Evolutionary conservation across 306 rosid genomes (phyloP).

Genomic region (Citrullus mucosospermus): DNA sequence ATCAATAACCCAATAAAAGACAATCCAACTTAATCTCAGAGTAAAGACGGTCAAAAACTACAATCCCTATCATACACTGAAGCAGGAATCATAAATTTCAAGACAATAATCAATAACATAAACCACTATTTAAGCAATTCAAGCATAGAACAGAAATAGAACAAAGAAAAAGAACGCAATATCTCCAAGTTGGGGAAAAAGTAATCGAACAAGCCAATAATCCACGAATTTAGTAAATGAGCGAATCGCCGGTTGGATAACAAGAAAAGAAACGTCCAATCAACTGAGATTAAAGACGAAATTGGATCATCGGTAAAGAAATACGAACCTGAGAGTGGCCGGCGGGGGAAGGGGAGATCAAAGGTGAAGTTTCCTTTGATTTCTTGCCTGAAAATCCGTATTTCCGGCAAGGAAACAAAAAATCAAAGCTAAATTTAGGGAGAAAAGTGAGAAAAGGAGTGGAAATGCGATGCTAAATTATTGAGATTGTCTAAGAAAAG

Average conservation of each 20-base stretch:
- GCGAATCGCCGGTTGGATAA: neutral
- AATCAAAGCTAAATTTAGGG: neutral
- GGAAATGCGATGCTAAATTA: neutral
- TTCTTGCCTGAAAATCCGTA: neutral
- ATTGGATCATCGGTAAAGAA: neutral
- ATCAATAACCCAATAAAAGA: neutral
- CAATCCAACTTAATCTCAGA: neutral
- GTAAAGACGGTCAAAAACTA: neutral
- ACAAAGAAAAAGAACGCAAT: neutral
- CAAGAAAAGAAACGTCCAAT: neutral
- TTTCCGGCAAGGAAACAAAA: neutral
- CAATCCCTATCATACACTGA: neutral
- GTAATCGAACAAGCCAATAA: neutral
- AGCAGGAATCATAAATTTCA: neutral
- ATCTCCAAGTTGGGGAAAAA: neutral
- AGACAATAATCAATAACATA: neutral
- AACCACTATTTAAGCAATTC: neutral
- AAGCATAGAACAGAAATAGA: neutral
- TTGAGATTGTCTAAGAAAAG: neutral
- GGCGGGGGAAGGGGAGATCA: neutral
- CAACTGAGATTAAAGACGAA: neutral
- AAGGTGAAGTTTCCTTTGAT: neutral
- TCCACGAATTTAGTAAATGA: neutral
- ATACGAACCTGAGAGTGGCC: neutral
- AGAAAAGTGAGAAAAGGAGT: neutral